Evolutionary conservation across 345 rosid species (phyloP).

Genomic region (Eucalyptus polyanthemos): DNA sequence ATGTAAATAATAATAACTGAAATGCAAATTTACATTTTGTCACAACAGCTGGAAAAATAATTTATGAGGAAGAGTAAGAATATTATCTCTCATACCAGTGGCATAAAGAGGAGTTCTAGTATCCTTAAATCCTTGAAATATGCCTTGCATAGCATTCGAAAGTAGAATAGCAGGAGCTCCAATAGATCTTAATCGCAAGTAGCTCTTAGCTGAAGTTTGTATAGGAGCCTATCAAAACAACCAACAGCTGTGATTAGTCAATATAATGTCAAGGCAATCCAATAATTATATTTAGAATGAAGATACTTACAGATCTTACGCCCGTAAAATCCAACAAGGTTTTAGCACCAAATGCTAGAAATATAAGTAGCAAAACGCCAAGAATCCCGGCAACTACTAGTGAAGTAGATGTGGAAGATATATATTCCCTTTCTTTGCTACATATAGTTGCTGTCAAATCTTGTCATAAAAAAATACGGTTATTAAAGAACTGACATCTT

Average conservation of each 20-base stretch:
- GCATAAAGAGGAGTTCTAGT: rapidly evolving
- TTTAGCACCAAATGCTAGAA: no score
- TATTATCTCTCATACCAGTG: no score
- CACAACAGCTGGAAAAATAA: rapidly evolving
- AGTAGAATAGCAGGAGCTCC: rapidly evolving
- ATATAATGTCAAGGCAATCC: rapidly evolving
- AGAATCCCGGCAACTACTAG: rapidly evolving
- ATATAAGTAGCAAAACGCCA: no score
- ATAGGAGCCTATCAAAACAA: no score
- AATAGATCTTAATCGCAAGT: no score
- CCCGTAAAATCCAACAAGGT: rapidly evolving
- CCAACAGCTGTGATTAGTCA: rapidly evolving
- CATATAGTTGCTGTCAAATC: background rate
- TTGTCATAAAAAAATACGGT: background rate
- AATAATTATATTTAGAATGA: no score
- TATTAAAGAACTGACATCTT: slow-evolving; percentile 1
- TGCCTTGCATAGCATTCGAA: rapidly evolving
- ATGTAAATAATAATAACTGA: no score
- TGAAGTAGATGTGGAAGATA: no score
- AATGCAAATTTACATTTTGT: no score
- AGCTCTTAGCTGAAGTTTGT: rapidly evolving
- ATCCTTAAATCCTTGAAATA: rapidly evolving
- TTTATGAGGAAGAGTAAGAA: no score
- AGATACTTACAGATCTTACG: rapidly evolving
- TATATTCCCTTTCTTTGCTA: no score